Evolutionary conservation across 192 early-diverging fungal genomes (phyloP).

Genomic region (Rhizophagus clarus): DNA sequence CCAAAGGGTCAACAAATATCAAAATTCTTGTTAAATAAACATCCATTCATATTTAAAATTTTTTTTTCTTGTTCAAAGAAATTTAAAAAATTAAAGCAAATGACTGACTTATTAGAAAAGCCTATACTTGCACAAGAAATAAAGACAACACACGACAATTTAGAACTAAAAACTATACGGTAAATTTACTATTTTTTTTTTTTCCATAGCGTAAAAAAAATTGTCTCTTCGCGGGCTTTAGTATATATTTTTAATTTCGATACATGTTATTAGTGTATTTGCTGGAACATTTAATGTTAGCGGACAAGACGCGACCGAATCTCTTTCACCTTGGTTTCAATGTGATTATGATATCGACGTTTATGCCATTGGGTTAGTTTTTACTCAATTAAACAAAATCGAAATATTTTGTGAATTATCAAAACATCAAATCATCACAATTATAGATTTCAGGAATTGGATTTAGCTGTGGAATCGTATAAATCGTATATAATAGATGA

Average conservation of each 20-base stretch:
- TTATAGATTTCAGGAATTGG: conserved; percentile 88
- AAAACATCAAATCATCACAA: conserved; percentile 3
- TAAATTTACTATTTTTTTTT: not conserved
- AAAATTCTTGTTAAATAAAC: no score
- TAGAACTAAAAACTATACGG: not conserved
- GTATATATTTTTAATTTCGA: no score
- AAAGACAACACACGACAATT: not conserved
- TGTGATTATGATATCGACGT: conserved; percentile 56
- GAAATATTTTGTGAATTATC: not conserved
- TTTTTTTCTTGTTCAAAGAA: not conserved
- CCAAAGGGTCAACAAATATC: no score
- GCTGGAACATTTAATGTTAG: conserved; percentile 94
- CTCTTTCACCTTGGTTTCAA: conserved; percentile 67
- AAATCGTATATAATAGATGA: conserved; percentile 85
- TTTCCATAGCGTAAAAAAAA: no score
- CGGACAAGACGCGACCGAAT: conserved; percentile 62
- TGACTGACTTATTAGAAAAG: not conserved
- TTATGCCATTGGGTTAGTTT: conserved; percentile 69
- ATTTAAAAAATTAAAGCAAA: not conserved
- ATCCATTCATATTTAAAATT: no score
- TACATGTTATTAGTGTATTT: conserved; percentile 54
- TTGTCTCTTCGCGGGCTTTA: no score
- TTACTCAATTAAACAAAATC: not conserved
- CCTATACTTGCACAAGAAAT: not conserved
- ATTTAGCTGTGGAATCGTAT: conserved; percentile 84